These are phyloP conservation scores for Fusarium sterilihyphosum DNA, from an alignment of 2,329 filamentous ascomycete species.

Conservation along the genomic window DNA sequence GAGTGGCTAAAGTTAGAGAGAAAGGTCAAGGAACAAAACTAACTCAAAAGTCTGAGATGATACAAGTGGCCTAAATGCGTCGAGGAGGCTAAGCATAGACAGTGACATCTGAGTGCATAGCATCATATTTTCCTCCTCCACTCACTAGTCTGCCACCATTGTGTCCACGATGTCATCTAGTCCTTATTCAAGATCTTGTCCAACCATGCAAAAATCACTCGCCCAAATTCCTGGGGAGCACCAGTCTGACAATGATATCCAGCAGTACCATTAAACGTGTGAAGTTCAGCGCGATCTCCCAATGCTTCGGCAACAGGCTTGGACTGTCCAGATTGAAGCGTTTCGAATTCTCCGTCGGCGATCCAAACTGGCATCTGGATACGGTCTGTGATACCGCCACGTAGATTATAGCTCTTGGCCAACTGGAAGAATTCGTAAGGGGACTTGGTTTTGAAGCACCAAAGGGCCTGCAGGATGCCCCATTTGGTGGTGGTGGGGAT, in stretches of 20 bases:
- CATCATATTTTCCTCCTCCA: too few species aligned
- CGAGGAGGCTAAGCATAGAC: neutral
- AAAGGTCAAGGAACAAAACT: neutral
- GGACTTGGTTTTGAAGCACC: constrained; percentile 45
- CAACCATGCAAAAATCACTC: constrained; percentile 19
- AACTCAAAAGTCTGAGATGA: neutral
- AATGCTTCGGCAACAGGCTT: neutral
- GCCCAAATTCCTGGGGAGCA: neutral
- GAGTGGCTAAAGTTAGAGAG: neutral
- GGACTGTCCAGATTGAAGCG: constrained; percentile 18
- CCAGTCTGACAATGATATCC: constrained; percentile 23
- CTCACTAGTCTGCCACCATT: neutral
- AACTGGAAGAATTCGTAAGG: constrained; percentile 43
- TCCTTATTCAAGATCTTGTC: constrained; percentile 1
- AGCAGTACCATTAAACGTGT: constrained; percentile 16
- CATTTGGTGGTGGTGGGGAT: constrained; percentile 37
- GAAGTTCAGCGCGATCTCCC: constrained; percentile 4
- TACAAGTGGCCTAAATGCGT: neutral
- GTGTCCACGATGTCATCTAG: neutral
- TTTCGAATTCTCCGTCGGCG: constrained; percentile 33
- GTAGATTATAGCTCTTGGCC: constrained; percentile 24
- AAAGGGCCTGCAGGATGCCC: constrained; percentile 47
- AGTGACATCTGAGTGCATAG: too few species aligned
- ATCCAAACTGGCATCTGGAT: constrained; percentile 41
- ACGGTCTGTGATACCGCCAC: neutral